Conservation (phyloP, 2,329 filamentous ascomycete genomes). For the Pezicula rhizophila region DNA sequence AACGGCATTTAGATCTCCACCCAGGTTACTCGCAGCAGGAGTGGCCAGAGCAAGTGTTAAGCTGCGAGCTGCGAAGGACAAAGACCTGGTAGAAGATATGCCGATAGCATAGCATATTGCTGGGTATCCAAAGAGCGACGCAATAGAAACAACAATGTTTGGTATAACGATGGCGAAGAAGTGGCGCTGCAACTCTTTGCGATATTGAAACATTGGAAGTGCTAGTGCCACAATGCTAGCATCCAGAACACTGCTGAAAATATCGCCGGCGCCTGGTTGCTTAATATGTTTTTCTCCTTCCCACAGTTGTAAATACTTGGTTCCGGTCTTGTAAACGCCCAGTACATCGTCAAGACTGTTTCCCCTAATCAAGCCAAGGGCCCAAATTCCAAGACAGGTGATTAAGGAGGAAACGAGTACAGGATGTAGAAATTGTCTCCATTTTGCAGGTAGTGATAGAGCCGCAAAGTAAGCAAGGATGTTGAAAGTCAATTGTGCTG, state of each 20-base stretch:
- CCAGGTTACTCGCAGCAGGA: slow-evolving; percentile 49
- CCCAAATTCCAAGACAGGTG: slow-evolving; percentile 47
- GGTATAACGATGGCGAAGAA: slow-evolving; percentile 49
- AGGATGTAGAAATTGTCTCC: slow-evolving; percentile 49
- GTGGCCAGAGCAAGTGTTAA: slow-evolving; percentile 55
- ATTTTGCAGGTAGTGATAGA: slow-evolving; percentile 40
- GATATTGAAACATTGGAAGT: slow-evolving; percentile 55
- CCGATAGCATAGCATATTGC: slow-evolving; percentile 45
- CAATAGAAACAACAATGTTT: slow-evolving; percentile 44
- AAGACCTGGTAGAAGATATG: slow-evolving; percentile 44
- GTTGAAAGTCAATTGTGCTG: slow-evolving; percentile 38
- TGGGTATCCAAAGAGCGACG: slow-evolving; percentile 53
- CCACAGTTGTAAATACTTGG: slow-evolving; percentile 49
- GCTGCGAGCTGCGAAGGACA: slow-evolving; percentile 51
- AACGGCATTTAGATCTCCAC: slow-evolving; percentile 49
- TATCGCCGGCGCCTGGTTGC: slow-evolving; percentile 49
- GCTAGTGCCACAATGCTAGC: slow-evolving; percentile 53
- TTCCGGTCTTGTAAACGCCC: slow-evolving; percentile 42
- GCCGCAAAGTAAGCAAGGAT: slow-evolving; percentile 47
- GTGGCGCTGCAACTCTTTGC: slow-evolving; percentile 46
- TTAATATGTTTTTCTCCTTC: slow-evolving; percentile 24
- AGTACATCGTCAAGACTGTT: slow-evolving; percentile 36
- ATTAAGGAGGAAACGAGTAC: slow-evolving; percentile 49
- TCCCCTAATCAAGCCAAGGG: slow-evolving; percentile 41
- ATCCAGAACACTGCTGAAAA: slow-evolving; percentile 49